Base-by-base conservation (phyloP, 495 filamentous ascomycete genomes). In the Penicillium paradoxum region DNA sequence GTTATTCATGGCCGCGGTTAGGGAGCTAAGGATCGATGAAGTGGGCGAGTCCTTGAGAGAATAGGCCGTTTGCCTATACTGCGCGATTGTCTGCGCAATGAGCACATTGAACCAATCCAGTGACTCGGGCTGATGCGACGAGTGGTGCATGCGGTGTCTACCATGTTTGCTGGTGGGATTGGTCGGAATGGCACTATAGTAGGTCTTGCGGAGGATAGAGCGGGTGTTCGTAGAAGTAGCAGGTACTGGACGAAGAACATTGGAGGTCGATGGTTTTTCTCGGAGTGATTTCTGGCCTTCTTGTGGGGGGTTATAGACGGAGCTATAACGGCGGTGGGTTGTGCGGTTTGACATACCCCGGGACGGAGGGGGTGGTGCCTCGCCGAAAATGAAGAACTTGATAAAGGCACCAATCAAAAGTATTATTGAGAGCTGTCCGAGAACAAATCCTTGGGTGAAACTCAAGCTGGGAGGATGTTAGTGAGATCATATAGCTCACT, bases 351-450 rank as follows among this genome's bases (percentile, higher is more conserved):
- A 82, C 41, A 87, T 80, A 21, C 87, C 86, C 43, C 86, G 84
- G 27, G 86, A 83, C 39, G 93, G 91, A 36, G 90, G 80, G 1
- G 86, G 87, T 0, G 92, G 90, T 24, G 89, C 80, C 63, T 98
- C 92, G 61, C 93, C 93, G 62, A 98, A 97, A 69, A 98, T 96
- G 83, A 98, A 98, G 82, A 96, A 98, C 71, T 95, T 96, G 71
- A 98, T 98, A 75, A 98, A 98, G 57, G 85, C 86, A 44, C 89
- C 89, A 53, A 97, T 83, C 49, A 97, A 73, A 24, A 97, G 75
- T 4, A 96, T 86, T 25, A 98, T 85, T 27, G 90, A 93, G 51
- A 97, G 78, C 68, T 98, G 93, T 41, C 93, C 93, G 43, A 97
- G 78, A 54, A 98, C 82, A 58, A 98, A 88, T 22, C 93, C 93